Conservation (phyloP, 1,284 basidiomycete species). For the Porogramme epimiltina region DNA sequence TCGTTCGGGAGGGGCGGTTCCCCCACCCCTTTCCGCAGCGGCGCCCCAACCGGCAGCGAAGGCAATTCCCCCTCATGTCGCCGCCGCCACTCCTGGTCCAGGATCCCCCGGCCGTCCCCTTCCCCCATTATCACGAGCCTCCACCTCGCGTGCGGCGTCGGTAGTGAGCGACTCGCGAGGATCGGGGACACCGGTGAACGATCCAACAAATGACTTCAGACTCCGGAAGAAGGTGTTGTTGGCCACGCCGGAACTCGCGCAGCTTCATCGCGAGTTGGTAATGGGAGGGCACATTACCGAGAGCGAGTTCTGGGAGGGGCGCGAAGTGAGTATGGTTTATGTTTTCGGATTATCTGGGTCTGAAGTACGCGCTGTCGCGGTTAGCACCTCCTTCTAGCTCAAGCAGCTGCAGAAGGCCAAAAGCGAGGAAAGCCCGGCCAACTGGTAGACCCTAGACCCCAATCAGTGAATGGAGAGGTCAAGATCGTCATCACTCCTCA, state of each 20-base stretch:
- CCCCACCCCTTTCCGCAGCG: not conserved
- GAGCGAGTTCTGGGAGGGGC: slow-evolving; percentile 93
- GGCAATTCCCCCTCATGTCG: slow-evolving; percentile 4
- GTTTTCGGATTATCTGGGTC: slow-evolving; percentile 3
- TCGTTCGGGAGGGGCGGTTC: slow-evolving; percentile 37
- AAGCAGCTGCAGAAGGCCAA: slow-evolving; percentile 74
- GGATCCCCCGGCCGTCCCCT: slow-evolving; percentile 19
- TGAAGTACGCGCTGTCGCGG: slow-evolving; percentile 10
- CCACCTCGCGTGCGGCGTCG: slow-evolving; percentile 56
- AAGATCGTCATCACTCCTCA: slow-evolving; percentile 93
- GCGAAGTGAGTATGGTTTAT: slow-evolving; percentile 63
- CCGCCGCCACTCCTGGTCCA: slow-evolving; percentile 23
- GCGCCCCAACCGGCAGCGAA: slow-evolving; percentile 1
- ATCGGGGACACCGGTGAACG: slow-evolving; percentile 56
- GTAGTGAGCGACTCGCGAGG: slow-evolving; percentile 58
- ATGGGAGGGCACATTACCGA: slow-evolving; percentile 85
- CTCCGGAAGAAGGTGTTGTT: slow-evolving; percentile 81
- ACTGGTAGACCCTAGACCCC: slow-evolving; percentile 87
- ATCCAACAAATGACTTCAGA: slow-evolving; percentile 65
- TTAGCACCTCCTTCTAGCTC: slow-evolving; percentile 70
- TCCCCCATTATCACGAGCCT: slow-evolving; percentile 30
- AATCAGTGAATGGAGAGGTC: slow-evolving; percentile 80
- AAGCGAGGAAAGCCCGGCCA: slow-evolving; percentile 83
- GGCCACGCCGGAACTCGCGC: slow-evolving; percentile 73
- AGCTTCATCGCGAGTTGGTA: slow-evolving; percentile 85